phyloP scores from a whole-genome alignment of 768 basidiomycete genomes.

The Rubroboletus pulcherrimus region DNA sequence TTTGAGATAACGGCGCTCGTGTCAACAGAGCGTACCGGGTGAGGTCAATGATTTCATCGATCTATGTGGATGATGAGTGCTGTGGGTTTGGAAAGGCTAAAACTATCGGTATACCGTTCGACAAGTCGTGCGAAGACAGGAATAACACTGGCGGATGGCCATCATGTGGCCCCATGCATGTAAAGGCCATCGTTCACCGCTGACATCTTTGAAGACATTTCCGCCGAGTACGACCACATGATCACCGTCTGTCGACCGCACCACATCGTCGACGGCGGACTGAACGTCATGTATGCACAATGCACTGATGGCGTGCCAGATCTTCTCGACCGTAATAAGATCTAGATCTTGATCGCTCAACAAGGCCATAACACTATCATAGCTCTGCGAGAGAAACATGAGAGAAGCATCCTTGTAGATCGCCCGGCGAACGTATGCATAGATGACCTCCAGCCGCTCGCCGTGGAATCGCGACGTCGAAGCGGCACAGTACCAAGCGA shows the following conservation, averaged over 20 bases:
- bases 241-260: slow-evolving; percentile 28
- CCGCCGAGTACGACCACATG: slow-evolving; percentile 32
- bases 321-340: slow-evolving; percentile 30
- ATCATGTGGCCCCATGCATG: slow-evolving; percentile 36
- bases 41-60: slow-evolving; percentile 30
- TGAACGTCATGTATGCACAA: slow-evolving; percentile 30
- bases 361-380: slow-evolving; percentile 28
- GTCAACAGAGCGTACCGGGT: slow-evolving; percentile 29
- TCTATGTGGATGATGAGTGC: slow-evolving; percentile 13
- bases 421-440: slow-evolving; percentile 36
- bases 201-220: slow-evolving; percentile 31
- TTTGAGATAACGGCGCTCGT: slow-evolving; percentile 12
- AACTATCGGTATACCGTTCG: slow-evolving; percentile 21
- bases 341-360: slow-evolving; percentile 31
- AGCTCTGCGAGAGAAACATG: slow-evolving; percentile 36
- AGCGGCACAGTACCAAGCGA: slow-evolving; percentile 34
- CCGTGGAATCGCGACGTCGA: slow-evolving; percentile 27
- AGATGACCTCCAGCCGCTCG: slow-evolving; percentile 35
- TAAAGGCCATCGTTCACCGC: slow-evolving; percentile 30
- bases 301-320: slow-evolving; percentile 30
- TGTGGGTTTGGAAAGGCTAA: not conserved
- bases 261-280: slow-evolving; percentile 30
- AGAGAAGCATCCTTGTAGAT: slow-evolving; percentile 36
- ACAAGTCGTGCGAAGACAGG: slow-evolving; percentile 32
- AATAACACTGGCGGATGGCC: slow-evolving; percentile 29